phyloP scores from a whole-genome alignment of 139 green algal species.

The Chlorella sorokiniana region DNA sequence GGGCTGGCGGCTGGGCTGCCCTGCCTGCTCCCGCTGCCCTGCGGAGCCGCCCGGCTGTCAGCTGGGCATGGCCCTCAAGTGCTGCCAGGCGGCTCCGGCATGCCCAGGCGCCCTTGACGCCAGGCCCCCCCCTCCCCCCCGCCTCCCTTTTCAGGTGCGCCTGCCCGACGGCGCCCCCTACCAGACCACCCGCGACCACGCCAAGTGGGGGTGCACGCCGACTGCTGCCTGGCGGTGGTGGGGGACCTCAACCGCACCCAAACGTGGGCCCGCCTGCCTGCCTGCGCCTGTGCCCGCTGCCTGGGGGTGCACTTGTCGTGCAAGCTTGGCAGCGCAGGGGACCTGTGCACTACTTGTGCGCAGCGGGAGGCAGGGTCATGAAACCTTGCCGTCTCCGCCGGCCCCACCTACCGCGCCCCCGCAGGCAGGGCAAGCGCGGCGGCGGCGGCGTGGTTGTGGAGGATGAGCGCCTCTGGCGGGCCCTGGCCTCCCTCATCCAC shows the following conservation, averaged over 20 bases:
- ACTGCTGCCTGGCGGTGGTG: not conserved
- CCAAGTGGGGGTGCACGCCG: conserved; percentile 19
- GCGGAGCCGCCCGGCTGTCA: too few relatives aligned
- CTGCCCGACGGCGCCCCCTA: conserved; percentile 9
- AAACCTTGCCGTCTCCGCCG: too few relatives aligned
- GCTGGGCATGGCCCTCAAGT: not conserved
- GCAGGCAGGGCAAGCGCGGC: conserved; percentile 14
- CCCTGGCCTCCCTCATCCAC: not conserved
- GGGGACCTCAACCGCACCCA: conserved; percentile 22
- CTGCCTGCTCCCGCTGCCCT: too few relatives aligned
- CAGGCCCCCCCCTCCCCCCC: not conserved
- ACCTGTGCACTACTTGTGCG: too few relatives aligned
- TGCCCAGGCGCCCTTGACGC: not conserved
- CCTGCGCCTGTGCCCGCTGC: too few relatives aligned
- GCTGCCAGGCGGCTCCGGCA: not conserved
- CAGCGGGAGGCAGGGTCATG: too few relatives aligned
- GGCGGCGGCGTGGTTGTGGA: conserved; percentile 18
- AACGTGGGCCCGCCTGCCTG: conserved; percentile 6
- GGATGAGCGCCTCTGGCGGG: conserved; percentile 4
- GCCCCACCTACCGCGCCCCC: too few relatives aligned
- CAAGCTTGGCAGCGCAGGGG: too few relatives aligned
- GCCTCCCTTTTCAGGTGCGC: not conserved
- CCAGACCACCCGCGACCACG: not conserved
- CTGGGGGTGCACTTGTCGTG: too few relatives aligned
- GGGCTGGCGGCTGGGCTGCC: too few relatives aligned